These are phyloP conservation scores for Dendrobium huoshanense DNA, from an alignment of 106 monocot genomes.

Conservation along the genomic window DNA sequence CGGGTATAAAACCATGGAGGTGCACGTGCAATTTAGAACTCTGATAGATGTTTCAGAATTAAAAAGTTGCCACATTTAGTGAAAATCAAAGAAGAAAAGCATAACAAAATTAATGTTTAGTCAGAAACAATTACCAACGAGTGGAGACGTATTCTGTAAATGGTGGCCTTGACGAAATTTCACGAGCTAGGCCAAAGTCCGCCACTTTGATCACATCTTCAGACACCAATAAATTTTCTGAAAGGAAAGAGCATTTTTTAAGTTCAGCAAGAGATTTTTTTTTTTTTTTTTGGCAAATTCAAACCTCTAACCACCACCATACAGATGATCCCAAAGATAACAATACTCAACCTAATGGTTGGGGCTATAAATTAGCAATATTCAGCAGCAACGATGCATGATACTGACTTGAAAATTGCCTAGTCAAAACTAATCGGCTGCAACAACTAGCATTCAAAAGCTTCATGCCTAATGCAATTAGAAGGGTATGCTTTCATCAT, in stretches of 20 bases:
- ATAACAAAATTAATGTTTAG: neutral
- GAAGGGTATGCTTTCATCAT: neutral
- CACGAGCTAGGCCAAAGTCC: constrained; percentile 99
- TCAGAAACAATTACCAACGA: constrained; percentile 50
- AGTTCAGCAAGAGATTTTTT: neutral
- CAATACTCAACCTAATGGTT: neutral
- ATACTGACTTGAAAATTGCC: neutral
- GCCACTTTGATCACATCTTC: constrained; percentile 85
- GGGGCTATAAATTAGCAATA: neutral
- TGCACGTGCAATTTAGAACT: neutral
- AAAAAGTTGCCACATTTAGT: constrained; percentile 2
- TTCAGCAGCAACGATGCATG: neutral
- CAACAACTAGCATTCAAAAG: neutral
- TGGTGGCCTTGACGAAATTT: constrained; percentile 76
- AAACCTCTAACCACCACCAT: neutral
- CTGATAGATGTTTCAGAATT: neutral
- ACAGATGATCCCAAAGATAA: neutral
- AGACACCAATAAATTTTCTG: constrained; percentile 86
- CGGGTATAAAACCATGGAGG: neutral
- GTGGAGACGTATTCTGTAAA: constrained; percentile 99
- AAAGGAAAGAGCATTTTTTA: neutral
- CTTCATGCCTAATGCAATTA: neutral
- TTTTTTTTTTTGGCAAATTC: neutral
- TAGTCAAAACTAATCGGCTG: neutral
- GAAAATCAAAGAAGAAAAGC: neutral